A percentile compares a stretch with the other conserved stretches of the same genome.
Evolutionary conservation across 495 filamentous ascomycete species (phyloP).

Genomic region (Podospora pseudocomata): DNA sequence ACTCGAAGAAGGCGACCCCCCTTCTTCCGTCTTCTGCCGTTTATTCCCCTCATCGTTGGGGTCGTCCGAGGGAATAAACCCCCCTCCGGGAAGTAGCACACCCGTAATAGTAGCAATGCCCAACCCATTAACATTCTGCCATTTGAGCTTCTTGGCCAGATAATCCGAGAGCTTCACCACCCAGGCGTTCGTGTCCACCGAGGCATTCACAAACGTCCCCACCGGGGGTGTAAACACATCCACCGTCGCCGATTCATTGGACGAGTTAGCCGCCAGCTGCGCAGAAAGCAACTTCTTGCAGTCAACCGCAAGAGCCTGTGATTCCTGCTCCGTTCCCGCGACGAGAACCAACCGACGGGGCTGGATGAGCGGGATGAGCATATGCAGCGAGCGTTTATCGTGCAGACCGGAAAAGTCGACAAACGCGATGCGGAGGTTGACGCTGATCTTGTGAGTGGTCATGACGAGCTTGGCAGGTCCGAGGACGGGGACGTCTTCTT

Average conservation of each 20-base stretch:
- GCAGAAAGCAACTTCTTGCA: conserved; percentile 70
- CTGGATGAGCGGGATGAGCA: conserved; percentile 91
- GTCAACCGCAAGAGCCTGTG: conserved; percentile 68
- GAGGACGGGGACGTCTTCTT: conserved; percentile 54
- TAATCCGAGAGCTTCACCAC: conserved; percentile 80
- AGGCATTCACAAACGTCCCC: conserved; percentile 74
- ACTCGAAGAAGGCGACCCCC: not conserved
- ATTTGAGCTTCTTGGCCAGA: conserved; percentile 78
- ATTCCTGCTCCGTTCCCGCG: conserved; percentile 74
- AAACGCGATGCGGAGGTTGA: conserved; percentile 73
- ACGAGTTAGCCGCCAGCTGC: conserved; percentile 40
- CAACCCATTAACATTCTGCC: conserved; percentile 88
- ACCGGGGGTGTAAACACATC: conserved; percentile 77
- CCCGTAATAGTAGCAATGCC: conserved; percentile 87
- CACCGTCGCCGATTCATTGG: conserved; percentile 32
- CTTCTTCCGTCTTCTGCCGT: conserved; percentile 28
- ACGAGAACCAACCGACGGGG: conserved; percentile 90
- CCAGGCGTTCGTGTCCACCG: conserved; percentile 98
- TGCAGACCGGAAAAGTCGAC: conserved; percentile 91
- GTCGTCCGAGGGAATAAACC: conserved; percentile 56
- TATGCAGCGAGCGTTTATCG: conserved; percentile 86
- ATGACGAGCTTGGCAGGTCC: conserved; percentile 74
- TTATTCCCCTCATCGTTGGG: conserved; percentile 34
- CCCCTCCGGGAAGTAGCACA: conserved; percentile 45
- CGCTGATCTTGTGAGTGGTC: conserved; percentile 53